These are phyloP conservation scores for Vitis rotundifolia DNA, from an alignment of 164 flowering plant species.

Conservation along the genomic window DNA sequence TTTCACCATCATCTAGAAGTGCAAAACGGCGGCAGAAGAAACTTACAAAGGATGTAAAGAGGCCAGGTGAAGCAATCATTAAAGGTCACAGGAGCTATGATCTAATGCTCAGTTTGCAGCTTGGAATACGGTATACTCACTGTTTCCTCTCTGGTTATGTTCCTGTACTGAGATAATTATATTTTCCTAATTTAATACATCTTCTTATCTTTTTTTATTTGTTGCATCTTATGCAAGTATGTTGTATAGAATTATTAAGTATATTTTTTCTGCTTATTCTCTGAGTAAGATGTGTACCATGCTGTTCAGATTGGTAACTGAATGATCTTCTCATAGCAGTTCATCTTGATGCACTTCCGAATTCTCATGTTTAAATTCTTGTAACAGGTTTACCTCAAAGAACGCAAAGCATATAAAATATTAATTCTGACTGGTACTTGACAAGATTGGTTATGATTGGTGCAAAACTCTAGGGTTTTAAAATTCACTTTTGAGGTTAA, in stretches of 20 bases:
- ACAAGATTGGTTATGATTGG: too few species aligned
- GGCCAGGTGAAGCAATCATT: slow-evolving; percentile 88
- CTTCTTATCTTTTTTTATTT: neutral
- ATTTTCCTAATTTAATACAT: neutral
- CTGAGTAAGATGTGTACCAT: neutral
- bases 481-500: too few species aligned
- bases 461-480: too few species aligned
- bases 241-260: neutral
- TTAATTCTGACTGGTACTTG: neutral
- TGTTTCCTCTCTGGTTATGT: neutral
- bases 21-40: slow-evolving; percentile 68
- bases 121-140: slow-evolving; percentile 80
- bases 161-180: neutral
- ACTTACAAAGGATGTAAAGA: slow-evolving; percentile 75
- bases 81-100: slow-evolving; percentile 99
- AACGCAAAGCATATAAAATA: neutral
- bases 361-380: neutral
- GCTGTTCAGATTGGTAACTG: neutral
- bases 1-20: slow-evolving; percentile 65
- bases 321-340: neutral
- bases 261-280: neutral
- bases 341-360: neutral
- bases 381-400: neutral
- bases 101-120: slow-evolving; percentile 96
- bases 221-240: neutral